A percentile compares a stretch with the other conserved stretches of the same genome.
phyloP scores from a whole-genome alignment of 495 filamentous ascomycete species.

The Annulohypoxylon maeteangense region DNA sequence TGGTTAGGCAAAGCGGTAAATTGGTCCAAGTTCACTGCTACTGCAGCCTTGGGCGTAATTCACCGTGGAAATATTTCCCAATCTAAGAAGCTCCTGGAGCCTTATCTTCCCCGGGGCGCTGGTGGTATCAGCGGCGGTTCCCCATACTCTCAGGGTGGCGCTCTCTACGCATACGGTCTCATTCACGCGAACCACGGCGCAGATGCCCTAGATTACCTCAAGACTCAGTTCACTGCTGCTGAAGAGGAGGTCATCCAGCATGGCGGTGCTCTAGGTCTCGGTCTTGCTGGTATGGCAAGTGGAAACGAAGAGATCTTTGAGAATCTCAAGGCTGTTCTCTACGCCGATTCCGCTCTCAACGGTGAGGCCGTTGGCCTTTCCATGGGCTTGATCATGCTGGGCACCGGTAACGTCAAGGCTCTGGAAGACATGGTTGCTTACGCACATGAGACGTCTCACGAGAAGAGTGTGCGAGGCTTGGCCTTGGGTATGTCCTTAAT shows the following conservation, averaged over 20 bases:
- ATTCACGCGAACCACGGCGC: constrained; percentile 99
- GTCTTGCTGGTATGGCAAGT: constrained; percentile 97
- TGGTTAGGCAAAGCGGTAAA: constrained; percentile 99
- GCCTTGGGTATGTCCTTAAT: constrained; percentile 97
- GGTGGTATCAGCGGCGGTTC: constrained; percentile 76
- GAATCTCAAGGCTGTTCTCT: constrained; percentile 85
- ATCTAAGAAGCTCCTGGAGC: constrained; percentile 90
- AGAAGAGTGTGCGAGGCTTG: constrained; percentile 96
- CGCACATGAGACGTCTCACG: constrained; percentile 96
- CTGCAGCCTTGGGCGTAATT: constrained; percentile 95
- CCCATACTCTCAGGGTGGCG: constrained; percentile 94
- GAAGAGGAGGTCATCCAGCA: constrained; percentile 97
- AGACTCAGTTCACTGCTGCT: constrained; percentile 84
- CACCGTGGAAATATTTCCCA: constrained; percentile 94
- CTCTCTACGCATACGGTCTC: constrained; percentile 92
- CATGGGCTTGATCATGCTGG: constrained; percentile 97
- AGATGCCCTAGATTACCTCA: constrained; percentile 88
- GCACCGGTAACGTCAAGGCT: constrained; percentile 90
- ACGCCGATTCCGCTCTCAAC: constrained; percentile 92
- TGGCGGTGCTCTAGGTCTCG: constrained; percentile 92
- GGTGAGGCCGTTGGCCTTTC: constrained; percentile 95
- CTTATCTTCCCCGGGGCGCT: constrained; percentile 85
- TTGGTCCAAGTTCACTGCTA: constrained; percentile 99
- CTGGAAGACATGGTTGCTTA: constrained; percentile 97
- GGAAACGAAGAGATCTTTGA: constrained; percentile 91